Base-by-base conservation (phyloP, 441 rosid species). In the Biscutella laevigata region DNA sequence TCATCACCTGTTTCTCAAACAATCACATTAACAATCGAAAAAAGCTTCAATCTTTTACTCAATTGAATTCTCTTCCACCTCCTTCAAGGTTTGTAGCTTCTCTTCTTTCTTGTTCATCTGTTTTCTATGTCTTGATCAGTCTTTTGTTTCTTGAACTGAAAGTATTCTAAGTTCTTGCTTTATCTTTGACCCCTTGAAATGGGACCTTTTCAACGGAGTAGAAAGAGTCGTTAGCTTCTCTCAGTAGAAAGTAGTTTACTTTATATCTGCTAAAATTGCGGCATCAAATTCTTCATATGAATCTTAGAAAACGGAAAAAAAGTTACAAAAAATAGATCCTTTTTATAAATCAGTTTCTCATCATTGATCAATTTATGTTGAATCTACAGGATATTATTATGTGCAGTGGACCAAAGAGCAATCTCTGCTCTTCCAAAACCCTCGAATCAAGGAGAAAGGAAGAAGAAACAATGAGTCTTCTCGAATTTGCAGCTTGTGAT, bases 401-500 rank as follows among this genome's bases (percentile, higher is more conserved):
- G 82, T 78, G 84, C 57, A 57, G 68, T 57, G 82, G 75, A 49
- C 66, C 80, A 33, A 71, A 67, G 71, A 66, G 66, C 67, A 56
- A 71, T 30, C 39, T 67, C 57, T 54, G 53, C 66, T 54, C 66
- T 32, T 53, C 80, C n/a, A 67, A 54, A 24, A 42, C 59, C 61
- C 71, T 64, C 21, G 72, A 76, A 53, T 57, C 53, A 29, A 29
- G 38, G 38, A 4, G 61, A 13, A 46, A 34, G 48, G 71, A 75
- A 29, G 72, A 67, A 22, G 67, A 49, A 48, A 28, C 45, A 14
- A 66, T 63, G 64, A 17, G 74, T 67, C 79, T 91, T 76, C 96
- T 91, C 7, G 98, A 91, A 65, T 73, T 85, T 36, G 74, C 95
- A 0, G 95, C 96, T 17, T 80, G 72, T 17, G 83, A 84, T 56